A percentile compares a stretch with the other conserved stretches of the same genome.
These are phyloP conservation scores for Cladosporium sp. DNA, from an alignment of 2,329 filamentous ascomycete genomes.

Conservation along the genomic window DNA sequence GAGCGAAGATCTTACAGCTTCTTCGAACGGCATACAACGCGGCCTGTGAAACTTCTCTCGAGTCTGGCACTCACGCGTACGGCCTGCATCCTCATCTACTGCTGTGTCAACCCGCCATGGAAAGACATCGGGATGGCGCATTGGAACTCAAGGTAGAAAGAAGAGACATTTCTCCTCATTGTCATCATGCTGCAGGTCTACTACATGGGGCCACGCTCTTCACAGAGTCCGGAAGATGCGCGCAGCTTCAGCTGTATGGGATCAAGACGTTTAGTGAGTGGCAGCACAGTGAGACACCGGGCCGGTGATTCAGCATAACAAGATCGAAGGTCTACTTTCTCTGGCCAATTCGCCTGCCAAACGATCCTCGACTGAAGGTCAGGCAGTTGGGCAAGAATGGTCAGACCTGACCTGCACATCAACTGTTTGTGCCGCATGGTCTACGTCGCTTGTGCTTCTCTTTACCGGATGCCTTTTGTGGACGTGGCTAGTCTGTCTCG, in stretches of 20 bases:
- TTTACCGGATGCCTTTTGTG: neutral
- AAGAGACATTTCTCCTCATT: neutral
- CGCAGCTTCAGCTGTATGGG: neutral
- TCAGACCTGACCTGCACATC: neutral
- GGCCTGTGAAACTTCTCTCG: too few species aligned
- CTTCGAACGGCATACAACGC: too few species aligned
- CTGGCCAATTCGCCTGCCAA: neutral
- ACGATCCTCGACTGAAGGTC: neutral
- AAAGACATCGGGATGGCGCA: too few species aligned
- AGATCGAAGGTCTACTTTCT: neutral
- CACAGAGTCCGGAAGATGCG: neutral
- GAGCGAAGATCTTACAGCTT: too few species aligned
- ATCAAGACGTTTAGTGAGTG: neutral
- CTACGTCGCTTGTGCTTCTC: neutral
- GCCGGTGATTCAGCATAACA: neutral
- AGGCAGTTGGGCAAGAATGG: too few species aligned
- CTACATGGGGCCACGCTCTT: neutral
- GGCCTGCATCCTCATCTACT: neutral
- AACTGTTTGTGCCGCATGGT: neutral
- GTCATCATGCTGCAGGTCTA: neutral
- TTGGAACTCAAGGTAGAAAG: neutral
- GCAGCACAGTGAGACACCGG: neutral
- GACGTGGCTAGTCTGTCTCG: slow-evolving; percentile 5
- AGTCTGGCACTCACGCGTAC: neutral
- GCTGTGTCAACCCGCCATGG: neutral